Evolutionary conservation across 768 basidiomycete genomes (phyloP), one percentile per base, ranked within the genome.

Genomic region (Leccinum obscurum): DNA sequence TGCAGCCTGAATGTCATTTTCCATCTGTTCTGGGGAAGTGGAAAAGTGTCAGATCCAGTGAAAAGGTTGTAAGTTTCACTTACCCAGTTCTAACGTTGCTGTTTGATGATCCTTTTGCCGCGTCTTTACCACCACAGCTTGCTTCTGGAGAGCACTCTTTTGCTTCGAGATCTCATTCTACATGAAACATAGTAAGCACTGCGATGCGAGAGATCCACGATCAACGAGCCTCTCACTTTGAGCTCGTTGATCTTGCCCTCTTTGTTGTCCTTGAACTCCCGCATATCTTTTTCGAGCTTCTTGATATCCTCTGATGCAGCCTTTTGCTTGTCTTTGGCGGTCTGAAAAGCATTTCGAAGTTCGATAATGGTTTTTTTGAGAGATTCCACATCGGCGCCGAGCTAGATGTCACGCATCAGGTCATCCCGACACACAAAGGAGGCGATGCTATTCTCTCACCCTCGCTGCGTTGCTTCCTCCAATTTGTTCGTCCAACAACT

Each of bases 211-310:
- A 39, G 57, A 28, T 52, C 8, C 6, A 34, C 46, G 26, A 52
- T 26, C 26, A 11, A 46, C 5, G 11, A 20, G 20, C 51, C 17
- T 30, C 78, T 51, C 59, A 91, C 95, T 80, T 95, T 97, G 64
- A 98, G 84, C 71, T 98, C 91, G 17, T 89, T 90, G 57, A 93
- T 90, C 77, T 98, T 98, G 52, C 94, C 93, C 54, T 98, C 97
- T 73, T 97, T 97, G 78, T 99, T 95, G 76, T 95, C 90, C 79
- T 97, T 95, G 81, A 99, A 98, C 78, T 98, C 97, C 57, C 85
- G 85, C 94, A 99, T 98, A 72, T 99, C 97, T 67, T 89, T 89
- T 76, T 98, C 93, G 24, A 98, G 85, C 68, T 89, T 92, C 77
- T 87, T 87, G 72, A 85, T 84, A 60, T 98, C 95, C 0, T 80